These are phyloP conservation scores for Metschnikowia koreensis DNA, from an alignment of 805 yeast genomes.

Conservation along the genomic window DNA sequence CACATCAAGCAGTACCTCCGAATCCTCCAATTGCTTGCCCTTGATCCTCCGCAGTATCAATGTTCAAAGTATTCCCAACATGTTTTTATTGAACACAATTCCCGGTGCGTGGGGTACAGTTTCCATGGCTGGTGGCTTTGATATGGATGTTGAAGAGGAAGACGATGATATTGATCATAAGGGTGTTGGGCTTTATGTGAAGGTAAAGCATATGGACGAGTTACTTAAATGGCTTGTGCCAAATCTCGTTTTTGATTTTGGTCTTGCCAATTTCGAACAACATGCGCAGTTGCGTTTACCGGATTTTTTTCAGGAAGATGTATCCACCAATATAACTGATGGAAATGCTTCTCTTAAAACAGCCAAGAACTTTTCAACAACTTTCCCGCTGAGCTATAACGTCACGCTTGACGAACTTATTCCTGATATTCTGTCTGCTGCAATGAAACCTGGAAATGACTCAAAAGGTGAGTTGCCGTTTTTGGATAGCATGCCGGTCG, in stretches of 20 bases:
- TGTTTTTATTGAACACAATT: conserved; percentile 40
- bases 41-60: conserved; percentile 65
- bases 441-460: neutral
- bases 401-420: conserved; percentile 37
- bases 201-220: conserved; percentile 28
- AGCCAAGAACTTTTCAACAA: conserved; percentile 20
- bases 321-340: conserved; percentile 12
- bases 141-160: conserved; percentile 36
- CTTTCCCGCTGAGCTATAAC: conserved; percentile 34
- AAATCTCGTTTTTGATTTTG: conserved; percentile 38
- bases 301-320: conserved; percentile 7
- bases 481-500: conserved; percentile 37
- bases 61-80: conserved; percentile 57
- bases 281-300: conserved; percentile 16
- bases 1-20: conserved; percentile 18
- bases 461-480: conserved; percentile 30
- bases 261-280: conserved; percentile 21
- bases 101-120: conserved; percentile 13
- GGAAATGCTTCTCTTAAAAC: conserved; percentile 19
- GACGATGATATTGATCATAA: conserved; percentile 33
- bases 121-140: conserved; percentile 25
- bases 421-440: conserved; percentile 15
- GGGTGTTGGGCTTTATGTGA: conserved; percentile 32
- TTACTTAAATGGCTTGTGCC: conserved; percentile 42
- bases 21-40: conserved; percentile 61